A percentile compares a stretch with the other conserved stretches of the same genome.
Conservation (phyloP, 192 early-diverging fungal species). For the Coemansia interrupta region DNA sequence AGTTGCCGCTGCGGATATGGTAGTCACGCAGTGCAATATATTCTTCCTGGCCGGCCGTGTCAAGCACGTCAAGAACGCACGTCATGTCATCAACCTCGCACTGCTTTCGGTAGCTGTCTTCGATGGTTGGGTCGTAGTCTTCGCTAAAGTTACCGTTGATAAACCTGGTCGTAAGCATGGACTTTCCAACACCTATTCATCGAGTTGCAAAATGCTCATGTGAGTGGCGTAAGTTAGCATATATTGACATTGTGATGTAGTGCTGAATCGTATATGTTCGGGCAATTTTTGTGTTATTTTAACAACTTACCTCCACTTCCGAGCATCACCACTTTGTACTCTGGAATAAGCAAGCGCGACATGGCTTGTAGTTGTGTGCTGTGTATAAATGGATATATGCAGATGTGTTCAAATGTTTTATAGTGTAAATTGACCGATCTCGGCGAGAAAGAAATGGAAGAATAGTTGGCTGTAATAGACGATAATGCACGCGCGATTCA, state of each 20-base stretch:
- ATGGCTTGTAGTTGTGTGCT: conserved; percentile 1
- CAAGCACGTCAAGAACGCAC: conserved; percentile 85
- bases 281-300: too few species aligned
- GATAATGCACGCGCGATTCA: neutral
- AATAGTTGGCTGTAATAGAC: neutral
- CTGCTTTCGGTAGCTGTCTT: conserved; percentile 85
- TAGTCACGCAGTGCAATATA: conserved; percentile 77
- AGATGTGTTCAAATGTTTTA: neutral
- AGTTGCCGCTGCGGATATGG: conserved; percentile 86
- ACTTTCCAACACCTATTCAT: conserved; percentile 68
- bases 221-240: neutral
- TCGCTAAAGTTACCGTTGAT: conserved; percentile 90
- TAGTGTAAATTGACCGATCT: neutral
- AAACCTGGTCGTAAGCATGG: conserved; percentile 88
- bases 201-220: neutral
- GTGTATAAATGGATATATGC: neutral
- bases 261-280: neutral
- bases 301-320: conserved; percentile 76
- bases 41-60: conserved; percentile 89
- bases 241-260: neutral
- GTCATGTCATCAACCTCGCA: conserved; percentile 75
- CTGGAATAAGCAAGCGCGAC: conserved; percentile 58
- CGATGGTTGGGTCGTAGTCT: conserved; percentile 94
- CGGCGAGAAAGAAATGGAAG: neutral
- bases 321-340: conserved; percentile 94